Evolutionary conservation across 2,329 filamentous ascomycete species (phyloP), one percentile per base, ranked within the genome.

Genomic region (Xylaria sp.): DNA sequence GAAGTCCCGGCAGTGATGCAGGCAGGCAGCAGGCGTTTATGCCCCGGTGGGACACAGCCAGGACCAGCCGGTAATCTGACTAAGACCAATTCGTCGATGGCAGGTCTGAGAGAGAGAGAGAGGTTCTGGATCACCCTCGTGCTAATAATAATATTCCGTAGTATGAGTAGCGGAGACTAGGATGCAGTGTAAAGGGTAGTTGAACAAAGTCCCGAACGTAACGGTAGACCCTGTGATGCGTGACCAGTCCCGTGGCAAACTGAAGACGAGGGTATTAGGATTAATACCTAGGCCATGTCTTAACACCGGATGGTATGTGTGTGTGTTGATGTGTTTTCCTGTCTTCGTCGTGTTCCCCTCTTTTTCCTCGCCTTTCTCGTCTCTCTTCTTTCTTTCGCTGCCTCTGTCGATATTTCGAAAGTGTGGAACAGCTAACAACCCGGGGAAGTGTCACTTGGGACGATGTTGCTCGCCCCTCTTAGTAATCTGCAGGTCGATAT

Each of bases 401-500:
- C 49, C 51, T 60, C 56, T 60, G 53, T 61, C 44, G 54, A 36
- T 60, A 59, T 42, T 45, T 54, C 53, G 47, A 58, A 60, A n/a
- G n/a, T n/a, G n/a, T 45, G 33, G 25, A 60, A 11, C 33, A 51
- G 54, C 53, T 59, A 49, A 51, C 44, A 45, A 33, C 42, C 45
- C 20, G 44, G 49, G 54, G 27, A 31, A 49, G 55, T 33, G 59
- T 20, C 36, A 53, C 29, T 31, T 44, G 44, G 67, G 65, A 55
- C 51, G 47, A 45, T 60, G 31, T 25, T 31, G 55, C 47, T 42
- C 47, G 55, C 54, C 55, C 50, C 58, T 20, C 60, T 49, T 64
- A 67, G 67, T 69, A 69, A 69, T 69, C 64, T 58, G 64, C 47
- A 68, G 47, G 59, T 7, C 53, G 42, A 29, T 63, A 47, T 45